phyloP scores from a whole-genome alignment of 1,284 basidiomycete species.

The Sporisorium graminicola region DNA sequence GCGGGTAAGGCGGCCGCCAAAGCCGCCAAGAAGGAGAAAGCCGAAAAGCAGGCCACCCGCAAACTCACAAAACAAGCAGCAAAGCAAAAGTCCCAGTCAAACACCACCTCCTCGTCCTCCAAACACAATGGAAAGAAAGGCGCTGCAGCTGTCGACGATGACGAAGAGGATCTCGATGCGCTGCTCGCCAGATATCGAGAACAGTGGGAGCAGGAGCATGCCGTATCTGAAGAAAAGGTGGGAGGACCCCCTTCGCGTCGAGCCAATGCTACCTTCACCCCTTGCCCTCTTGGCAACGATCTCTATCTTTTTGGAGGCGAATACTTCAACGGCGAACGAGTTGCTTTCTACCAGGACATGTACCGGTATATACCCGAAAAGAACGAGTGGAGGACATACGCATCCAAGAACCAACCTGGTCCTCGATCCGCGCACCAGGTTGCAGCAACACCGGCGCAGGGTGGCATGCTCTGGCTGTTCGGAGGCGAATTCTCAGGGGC shows the following conservation, averaged over 20 bases:
- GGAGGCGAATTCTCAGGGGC: conserved; percentile 76
- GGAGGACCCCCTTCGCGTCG: conserved; percentile 60
- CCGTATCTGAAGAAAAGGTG: conserved; percentile 59
- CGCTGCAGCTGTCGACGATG: conserved; percentile 41
- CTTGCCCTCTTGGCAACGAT: conserved; percentile 67
- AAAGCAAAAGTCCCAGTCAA: conserved; percentile 32
- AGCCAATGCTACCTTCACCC: conserved; percentile 68
- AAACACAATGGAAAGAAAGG: conserved; percentile 54
- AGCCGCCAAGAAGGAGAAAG: conserved; percentile 68
- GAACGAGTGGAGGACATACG: conserved; percentile 66
- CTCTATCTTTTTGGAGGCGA: conserved; percentile 69
- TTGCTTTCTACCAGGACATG: conserved; percentile 66
- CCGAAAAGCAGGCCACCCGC: conserved; percentile 64
- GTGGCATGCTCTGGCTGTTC: conserved; percentile 69
- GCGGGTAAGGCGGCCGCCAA: conserved; percentile 66
- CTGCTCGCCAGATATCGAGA: conserved; percentile 61
- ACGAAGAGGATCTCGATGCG: conserved; percentile 68
- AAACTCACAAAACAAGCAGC: conserved; percentile 62
- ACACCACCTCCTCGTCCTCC: conserved; percentile 7
- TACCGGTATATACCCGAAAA: conserved; percentile 65
- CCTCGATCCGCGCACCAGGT: conserved; percentile 68
- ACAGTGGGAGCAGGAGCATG: conserved; percentile 66
- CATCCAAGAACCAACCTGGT: conserved; percentile 65
- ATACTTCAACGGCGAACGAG: conserved; percentile 68
- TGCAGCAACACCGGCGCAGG: conserved; percentile 60